Base-by-base conservation (phyloP, 331 rosid genomes). In the Malus hybrid region DNA sequence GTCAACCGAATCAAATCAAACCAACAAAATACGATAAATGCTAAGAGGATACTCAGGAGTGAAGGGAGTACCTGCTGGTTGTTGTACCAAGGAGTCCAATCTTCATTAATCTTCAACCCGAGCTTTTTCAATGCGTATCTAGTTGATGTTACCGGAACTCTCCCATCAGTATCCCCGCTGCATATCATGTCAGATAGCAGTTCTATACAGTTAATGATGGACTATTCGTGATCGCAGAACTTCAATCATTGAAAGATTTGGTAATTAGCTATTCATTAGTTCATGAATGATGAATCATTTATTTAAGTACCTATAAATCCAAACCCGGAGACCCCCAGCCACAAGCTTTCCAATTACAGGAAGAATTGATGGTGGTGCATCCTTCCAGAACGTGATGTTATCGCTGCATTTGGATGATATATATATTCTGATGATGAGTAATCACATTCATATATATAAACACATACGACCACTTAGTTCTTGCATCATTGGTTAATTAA, bases 31-130 rank as follows among this genome's bases (percentile, higher is more conserved):
- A 6, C 7, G 9, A 52, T 16, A 52, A 16, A 52, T 52, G 7
- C 57, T 2, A 16, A 16, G 57, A 52, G 20, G 57, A 52, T 52
- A 16, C 57, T 52, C 6, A 9, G 64, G 15, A 20, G 59, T 19
- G 24, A 29, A 29, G 16, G 66, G 67, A 24, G 31, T 78, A 92
- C 98, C 92, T 93, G 90, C 6, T 70, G 54, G 13, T 80, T 77
- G 44, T 72, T 82, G 82, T 93, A 93, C 98, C 98, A 93, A 4
- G 98, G 90, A 74, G 82, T 89, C 98, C 97, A 93, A 73, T 93
- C 93, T 65, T 89, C 46, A 59, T 80, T 65, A 2, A 88, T 77
- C 7, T 55, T 71, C 5, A 93, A 82, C 1, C 96, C 89, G 48
- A 93, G 72, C 69, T 93, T 93, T 72, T 55, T 87, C 7, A 93